These are phyloP conservation scores for Aspergillus transmontanensis DNA, from an alignment of 2,329 filamentous ascomycete genomes.

Conservation along the genomic window DNA sequence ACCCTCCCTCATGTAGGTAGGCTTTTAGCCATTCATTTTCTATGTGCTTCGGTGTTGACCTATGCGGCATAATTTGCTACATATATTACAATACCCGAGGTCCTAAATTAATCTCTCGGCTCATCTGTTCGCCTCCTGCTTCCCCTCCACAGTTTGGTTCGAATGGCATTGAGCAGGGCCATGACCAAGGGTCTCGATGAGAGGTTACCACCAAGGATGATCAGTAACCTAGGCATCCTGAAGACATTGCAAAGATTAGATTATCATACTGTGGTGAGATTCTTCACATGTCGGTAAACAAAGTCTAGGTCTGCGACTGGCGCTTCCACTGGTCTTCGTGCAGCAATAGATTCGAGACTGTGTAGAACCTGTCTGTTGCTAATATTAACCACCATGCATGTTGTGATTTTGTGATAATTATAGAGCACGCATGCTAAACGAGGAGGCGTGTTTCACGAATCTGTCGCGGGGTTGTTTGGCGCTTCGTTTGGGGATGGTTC, in stretches of 20 bases:
- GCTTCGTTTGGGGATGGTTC: conserved; percentile 9
- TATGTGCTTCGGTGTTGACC: neutral
- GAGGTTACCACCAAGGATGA: neutral
- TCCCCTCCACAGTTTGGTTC: neutral
- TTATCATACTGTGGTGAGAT: neutral
- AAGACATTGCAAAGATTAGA: neutral
- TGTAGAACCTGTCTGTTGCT: neutral
- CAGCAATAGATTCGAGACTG: neutral
- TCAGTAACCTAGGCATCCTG: neutral
- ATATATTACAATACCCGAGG: neutral
- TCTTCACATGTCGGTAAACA: neutral
- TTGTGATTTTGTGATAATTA: neutral
- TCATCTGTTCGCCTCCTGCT: neutral
- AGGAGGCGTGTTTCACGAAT: neutral
- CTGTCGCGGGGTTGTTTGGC: neutral
- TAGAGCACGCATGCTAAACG: neutral
- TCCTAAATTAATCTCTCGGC: neutral
- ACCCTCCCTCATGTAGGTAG: no score
- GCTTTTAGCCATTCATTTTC: no score
- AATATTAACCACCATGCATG: neutral
- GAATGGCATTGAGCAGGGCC: neutral
- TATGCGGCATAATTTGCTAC: neutral
- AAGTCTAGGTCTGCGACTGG: neutral
- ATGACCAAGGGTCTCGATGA: neutral
- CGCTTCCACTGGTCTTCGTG: neutral